phyloP scores from a whole-genome alignment of 208 protist species.

The Acanthamoeba castellanii region DNA sequence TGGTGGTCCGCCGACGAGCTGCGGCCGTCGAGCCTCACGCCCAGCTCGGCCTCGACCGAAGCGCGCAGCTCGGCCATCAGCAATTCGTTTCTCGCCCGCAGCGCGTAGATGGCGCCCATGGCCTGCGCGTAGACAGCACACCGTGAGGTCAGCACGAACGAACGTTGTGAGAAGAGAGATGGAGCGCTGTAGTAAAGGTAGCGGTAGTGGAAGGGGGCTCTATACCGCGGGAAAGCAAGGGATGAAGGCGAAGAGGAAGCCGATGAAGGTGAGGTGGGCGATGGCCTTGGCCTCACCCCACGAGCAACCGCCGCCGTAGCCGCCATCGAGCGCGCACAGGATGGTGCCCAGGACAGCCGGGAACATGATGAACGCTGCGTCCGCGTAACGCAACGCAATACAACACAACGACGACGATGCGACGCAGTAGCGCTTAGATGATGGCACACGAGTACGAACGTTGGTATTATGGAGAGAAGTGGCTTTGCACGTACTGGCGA shows the following conservation, averaged over 20 bases:
- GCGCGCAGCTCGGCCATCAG: conserved; percentile 24
- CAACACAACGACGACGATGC: too few relatives aligned
- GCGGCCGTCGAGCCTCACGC: background rate
- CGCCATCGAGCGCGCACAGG: conserved; percentile 14
- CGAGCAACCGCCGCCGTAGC: conserved; percentile 1
- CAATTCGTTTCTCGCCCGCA: background rate
- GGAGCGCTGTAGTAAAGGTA: background rate
- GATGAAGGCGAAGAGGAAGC: conserved; percentile 27
- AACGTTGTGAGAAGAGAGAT: background rate
- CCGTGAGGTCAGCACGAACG: background rate
- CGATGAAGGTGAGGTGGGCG: conserved; percentile 16
- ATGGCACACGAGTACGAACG: background rate
- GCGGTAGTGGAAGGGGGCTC: background rate
- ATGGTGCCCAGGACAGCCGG: conserved; percentile 9
- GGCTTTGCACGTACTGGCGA: background rate
- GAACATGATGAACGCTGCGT: conserved; percentile 3
- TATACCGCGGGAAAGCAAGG: background rate
- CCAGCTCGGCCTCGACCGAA: background rate
- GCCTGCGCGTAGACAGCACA: background rate
- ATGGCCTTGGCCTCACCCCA: background rate
- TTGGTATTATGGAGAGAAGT: background rate
- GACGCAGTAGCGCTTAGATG: background rate
- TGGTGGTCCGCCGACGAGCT: background rate
- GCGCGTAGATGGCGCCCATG: conserved; percentile 39
- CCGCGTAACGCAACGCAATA: background rate